A percentile compares a stretch with the other conserved stretches of the same genome.
These are phyloP conservation scores for Recurvomyces mirabilis DNA, from an alignment of 495 filamentous ascomycete species.

Conservation along the genomic window DNA sequence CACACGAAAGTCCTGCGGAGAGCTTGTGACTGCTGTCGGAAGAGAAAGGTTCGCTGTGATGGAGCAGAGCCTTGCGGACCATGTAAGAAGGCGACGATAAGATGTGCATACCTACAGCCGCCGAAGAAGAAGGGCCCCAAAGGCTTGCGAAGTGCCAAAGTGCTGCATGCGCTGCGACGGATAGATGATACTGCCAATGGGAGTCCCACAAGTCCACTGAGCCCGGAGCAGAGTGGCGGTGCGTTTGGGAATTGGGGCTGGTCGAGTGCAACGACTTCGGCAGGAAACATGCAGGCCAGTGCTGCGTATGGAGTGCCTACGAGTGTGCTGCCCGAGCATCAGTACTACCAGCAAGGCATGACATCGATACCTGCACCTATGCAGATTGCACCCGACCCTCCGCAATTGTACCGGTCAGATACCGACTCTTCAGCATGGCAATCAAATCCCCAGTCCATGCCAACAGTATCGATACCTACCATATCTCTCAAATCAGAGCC, in stretches of 20 bases:
- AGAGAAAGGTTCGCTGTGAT: conserved; percentile 23
- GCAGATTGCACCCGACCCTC: no score
- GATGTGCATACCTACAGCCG: conserved; percentile 24
- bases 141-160: conserved; percentile 20
- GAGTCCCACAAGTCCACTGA: neutral
- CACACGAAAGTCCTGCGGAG: conserved; percentile 12
- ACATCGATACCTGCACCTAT: neutral
- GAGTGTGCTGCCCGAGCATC: conserved; percentile 5
- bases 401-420: conserved; percentile 1
- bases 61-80: conserved; percentile 20
- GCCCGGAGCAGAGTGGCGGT: conserved; percentile 9
- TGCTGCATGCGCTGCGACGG: conserved; percentile 21
- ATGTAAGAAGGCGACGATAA: conserved; percentile 21
- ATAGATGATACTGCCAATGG: conserved; percentile 16
- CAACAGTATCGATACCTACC: neutral
- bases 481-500: neutral
- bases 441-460: neutral
- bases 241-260: conserved; percentile 20
- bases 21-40: conserved; percentile 25
- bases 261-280: conserved; percentile 2
- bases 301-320: conserved; percentile 1
- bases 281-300: neutral
- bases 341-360: conserved; percentile 1
- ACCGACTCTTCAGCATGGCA: neutral
- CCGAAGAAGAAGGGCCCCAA: conserved; percentile 27